Base-by-base conservation (phyloP, 106 monocot genomes). In the Iris macrosiphon region DNA sequence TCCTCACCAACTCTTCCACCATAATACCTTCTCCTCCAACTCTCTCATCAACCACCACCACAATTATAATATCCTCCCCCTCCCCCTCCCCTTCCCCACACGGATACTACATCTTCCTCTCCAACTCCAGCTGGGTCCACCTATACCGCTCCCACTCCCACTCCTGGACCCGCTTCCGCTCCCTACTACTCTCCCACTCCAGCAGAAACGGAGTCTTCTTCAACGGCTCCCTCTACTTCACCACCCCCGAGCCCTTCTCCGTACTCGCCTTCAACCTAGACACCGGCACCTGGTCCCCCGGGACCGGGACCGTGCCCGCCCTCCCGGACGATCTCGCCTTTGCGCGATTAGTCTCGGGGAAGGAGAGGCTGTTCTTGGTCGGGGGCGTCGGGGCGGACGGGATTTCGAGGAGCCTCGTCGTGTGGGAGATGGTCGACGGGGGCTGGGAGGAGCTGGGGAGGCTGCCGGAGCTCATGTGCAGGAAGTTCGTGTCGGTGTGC, bases 391-490 rank as follows among this genome's bases (percentile, higher is more conserved):
- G 79, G 21, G 54, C 59, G 29, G 52, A 79, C 30, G 79, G 79
- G 30, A 79, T 79, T 1, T 63, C 79, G 34, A 63, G 73, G 64
- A 79, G 73, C 8, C 12, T 79, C 23, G 39, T 52, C 29, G 64
- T 79, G 44, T 79, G 79, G 78, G 79, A 68, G 68, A 11, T 79
- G 65, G 50, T 34, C 12, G 39, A 2, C 6, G 42, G 22, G 27
- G 57, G 24, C 2, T 79, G 79, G 79, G 65, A 50, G 64, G 79
- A 79, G 69, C 24, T 70, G 12, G 79, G 79, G 42, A 45, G 64
- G 60, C 25, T 79, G 73, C 73, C 73, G 64, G 79, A 73, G 52
- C 34, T 74, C 73, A 79, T 79, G 79, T 69, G 52, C 55, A 39
- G 79, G 60, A 79, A 79, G 58, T 74, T 79, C 12, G 64, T 52